phyloP scores from a whole-genome alignment of 768 basidiomycete genomes.

The Boletus rubropictus region DNA sequence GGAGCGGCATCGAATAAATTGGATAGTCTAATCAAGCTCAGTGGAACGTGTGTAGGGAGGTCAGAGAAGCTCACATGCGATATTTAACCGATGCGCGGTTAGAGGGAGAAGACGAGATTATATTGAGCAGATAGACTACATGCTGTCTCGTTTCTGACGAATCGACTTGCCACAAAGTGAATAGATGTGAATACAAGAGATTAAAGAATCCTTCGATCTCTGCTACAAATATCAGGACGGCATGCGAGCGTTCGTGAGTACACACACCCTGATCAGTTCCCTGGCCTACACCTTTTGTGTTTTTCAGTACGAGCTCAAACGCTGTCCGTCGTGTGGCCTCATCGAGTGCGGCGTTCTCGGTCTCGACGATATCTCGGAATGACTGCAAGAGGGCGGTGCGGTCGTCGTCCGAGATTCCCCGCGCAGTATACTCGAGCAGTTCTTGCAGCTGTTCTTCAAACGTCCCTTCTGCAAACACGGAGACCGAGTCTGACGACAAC shows the following conservation, averaged over 20 bases:
- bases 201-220: constrained; percentile 90
- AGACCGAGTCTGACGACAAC: constrained; percentile 68
- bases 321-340: constrained; percentile 46
- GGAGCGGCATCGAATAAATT: constrained; percentile 79
- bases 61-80: constrained; percentile 48
- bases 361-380: constrained; percentile 56
- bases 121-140: constrained; percentile 44
- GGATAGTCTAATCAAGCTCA: constrained; percentile 48
- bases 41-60: neutral
- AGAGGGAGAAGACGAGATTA: constrained; percentile 50
- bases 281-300: constrained; percentile 67
- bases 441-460: constrained; percentile 84
- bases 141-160: constrained; percentile 51
- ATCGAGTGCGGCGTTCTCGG: constrained; percentile 51
- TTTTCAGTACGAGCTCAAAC: constrained; percentile 52
- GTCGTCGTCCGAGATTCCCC: constrained; percentile 63
- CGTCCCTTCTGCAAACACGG: constrained; percentile 83
- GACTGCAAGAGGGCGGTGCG: constrained; percentile 56
- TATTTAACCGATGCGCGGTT: constrained; percentile 60
- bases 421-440: constrained; percentile 67
- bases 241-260: neutral
- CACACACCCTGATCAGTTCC: constrained; percentile 69
- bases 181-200: constrained; percentile 67
- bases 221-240: constrained; percentile 24
- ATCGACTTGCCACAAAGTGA: constrained; percentile 51